Evolutionary conservation across 306 rosid species (phyloP).

Genomic region (Rosa persica): DNA sequence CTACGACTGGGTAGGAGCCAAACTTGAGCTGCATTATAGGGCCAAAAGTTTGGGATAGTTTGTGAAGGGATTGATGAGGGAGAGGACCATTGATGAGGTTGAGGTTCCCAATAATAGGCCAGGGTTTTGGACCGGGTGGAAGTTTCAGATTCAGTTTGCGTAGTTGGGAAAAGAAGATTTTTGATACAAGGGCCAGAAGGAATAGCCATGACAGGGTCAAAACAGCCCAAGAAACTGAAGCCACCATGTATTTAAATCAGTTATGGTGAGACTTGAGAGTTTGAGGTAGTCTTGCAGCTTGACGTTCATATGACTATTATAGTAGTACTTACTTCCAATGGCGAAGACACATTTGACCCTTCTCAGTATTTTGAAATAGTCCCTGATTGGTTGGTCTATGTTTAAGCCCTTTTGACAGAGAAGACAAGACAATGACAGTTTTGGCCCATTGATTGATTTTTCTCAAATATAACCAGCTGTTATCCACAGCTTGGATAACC

Average conservation of each 20-base stretch:
- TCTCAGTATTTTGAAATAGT: too few species aligned
- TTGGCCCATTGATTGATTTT: too few species aligned
- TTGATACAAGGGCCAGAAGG: neutral
- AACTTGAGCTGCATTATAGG: slow-evolving; percentile 33
- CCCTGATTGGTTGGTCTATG: too few species aligned
- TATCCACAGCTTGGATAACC: too few species aligned
- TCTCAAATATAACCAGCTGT: too few species aligned
- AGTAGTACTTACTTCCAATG: too few species aligned
- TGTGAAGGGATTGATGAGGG: slow-evolving; percentile 34
- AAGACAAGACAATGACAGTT: too few species aligned
- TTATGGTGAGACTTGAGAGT: neutral
- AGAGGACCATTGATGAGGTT: slow-evolving; percentile 22
- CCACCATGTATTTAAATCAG: neutral
- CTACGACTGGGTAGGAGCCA: slow-evolving; percentile 32
- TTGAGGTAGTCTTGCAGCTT: neutral
- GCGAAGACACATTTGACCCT: too few species aligned
- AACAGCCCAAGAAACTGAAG: neutral
- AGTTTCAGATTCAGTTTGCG: neutral
- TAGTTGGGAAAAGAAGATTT: neutral
- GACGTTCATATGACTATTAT: neutral
- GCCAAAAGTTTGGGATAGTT: slow-evolving; percentile 33
- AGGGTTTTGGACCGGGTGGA: slow-evolving; percentile 38
- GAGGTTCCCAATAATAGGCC: slow-evolving; percentile 38
- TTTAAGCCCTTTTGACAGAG: too few species aligned
- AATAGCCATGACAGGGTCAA: neutral